Conservation (phyloP, 805 yeast species). For the Tanozyma kutaoensis region DNA sequence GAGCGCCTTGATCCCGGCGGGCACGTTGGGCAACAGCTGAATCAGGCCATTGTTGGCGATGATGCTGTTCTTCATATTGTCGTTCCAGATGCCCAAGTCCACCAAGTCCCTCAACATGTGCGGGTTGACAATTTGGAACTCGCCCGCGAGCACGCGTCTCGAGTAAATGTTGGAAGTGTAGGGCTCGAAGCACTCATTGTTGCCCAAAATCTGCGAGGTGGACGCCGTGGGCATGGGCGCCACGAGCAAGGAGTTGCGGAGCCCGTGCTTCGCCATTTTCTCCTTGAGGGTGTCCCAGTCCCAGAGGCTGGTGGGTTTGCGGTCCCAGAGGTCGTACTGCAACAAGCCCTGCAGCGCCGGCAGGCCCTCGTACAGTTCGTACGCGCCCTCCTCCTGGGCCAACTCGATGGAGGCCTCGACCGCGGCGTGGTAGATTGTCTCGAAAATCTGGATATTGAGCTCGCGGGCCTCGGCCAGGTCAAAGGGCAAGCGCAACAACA, state of each 20-base stretch:
- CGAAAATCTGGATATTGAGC: slow-evolving; percentile 46
- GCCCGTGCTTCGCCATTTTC: slow-evolving; percentile 33
- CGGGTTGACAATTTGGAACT: slow-evolving; percentile 51
- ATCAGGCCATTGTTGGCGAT: slow-evolving; percentile 46
- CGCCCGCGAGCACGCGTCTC: slow-evolving; percentile 52
- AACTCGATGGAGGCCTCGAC: slow-evolving; percentile 44
- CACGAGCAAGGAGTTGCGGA: slow-evolving; percentile 45
- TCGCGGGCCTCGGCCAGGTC: slow-evolving; percentile 45
- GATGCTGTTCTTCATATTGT: slow-evolving; percentile 42
- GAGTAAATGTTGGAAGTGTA: slow-evolving; percentile 50
- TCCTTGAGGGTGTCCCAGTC: slow-evolving; percentile 46
- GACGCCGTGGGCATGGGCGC: slow-evolving; percentile 64
- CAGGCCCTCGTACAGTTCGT: slow-evolving; percentile 38
- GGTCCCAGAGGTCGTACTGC: slow-evolving; percentile 46
- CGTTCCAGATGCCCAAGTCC: slow-evolving; percentile 46
- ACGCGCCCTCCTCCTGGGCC: slow-evolving; percentile 36
- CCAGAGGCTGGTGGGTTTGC: slow-evolving; percentile 45
- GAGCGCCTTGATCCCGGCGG: slow-evolving; percentile 38
- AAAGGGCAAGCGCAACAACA: slow-evolving; percentile 42
- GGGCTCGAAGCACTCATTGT: slow-evolving; percentile 52
- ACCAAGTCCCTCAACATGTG: slow-evolving; percentile 44
- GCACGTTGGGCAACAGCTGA: slow-evolving; percentile 40
- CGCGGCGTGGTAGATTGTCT: slow-evolving; percentile 49
- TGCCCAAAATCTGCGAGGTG: slow-evolving; percentile 49
- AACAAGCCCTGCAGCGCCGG: slow-evolving; percentile 46